Evolutionary conservation across 129 eudicot species (phyloP).

Genomic region (Lonicera japonica): DNA sequence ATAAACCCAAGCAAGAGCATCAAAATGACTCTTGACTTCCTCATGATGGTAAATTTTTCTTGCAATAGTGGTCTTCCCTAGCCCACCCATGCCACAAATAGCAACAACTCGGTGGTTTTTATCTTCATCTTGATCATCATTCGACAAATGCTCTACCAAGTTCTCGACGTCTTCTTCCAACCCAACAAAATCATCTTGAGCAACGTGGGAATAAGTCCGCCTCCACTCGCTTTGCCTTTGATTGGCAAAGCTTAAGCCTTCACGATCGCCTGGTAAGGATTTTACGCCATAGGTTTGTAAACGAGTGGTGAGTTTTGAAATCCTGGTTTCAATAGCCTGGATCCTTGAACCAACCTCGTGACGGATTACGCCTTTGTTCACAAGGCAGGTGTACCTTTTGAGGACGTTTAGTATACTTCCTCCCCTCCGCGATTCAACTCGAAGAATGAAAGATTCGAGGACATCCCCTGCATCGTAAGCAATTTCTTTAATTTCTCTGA

Average conservation of each 20-base stretch:
- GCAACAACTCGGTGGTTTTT: not conserved
- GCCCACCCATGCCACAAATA: constrained; percentile 13
- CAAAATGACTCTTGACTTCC: not conserved
- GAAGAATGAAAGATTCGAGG: not conserved
- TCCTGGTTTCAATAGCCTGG: not conserved
- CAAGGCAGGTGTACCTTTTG: not conserved
- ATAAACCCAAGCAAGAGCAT: constrained; percentile 1
- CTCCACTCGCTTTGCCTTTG: not conserved
- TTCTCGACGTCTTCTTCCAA: not conserved
- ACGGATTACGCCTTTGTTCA: not conserved
- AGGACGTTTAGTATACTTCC: not conserved
- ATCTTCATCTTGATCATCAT: not conserved
- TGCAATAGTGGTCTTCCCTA: constrained; percentile 15
- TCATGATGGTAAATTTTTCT: not conserved
- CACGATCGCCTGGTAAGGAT: not conserved
- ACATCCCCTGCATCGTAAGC: not conserved
- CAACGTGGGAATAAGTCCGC: constrained; percentile 2
- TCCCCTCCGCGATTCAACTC: not conserved
- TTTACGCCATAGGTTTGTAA: not conserved
- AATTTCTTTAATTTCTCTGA: not conserved
- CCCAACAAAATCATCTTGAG: constrained; percentile 10
- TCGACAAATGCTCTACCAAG: not conserved
- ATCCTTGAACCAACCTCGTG: not conserved
- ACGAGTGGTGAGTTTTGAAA: not conserved
- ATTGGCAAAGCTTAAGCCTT: not conserved